phyloP scores from a whole-genome alignment of 768 basidiomycete species.

The Naganishia randhawae region DNA sequence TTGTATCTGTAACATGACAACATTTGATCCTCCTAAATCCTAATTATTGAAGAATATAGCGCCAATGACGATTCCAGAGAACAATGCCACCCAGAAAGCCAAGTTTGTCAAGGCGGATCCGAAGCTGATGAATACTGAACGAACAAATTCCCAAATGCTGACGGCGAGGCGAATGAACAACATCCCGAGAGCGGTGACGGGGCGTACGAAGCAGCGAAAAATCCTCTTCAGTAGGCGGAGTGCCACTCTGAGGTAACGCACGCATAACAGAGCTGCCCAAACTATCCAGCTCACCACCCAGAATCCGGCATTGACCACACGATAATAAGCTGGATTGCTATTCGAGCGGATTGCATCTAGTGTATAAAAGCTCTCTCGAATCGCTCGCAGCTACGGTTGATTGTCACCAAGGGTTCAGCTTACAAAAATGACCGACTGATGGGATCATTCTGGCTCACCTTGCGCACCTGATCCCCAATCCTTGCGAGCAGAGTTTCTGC shows the following conservation, averaged over 20 bases:
- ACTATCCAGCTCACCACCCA: neutral
- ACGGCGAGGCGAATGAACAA: neutral
- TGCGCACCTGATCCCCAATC: constrained; percentile 17
- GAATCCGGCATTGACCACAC: constrained; percentile 11
- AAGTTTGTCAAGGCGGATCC: neutral
- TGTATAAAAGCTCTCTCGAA: constrained; percentile 13
- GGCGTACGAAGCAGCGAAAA: neutral
- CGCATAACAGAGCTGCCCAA: neutral
- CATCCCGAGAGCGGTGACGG: neutral
- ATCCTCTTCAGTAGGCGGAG: neutral
- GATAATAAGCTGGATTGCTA: constrained; percentile 13
- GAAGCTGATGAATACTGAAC: neutral
- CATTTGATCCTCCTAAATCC: neutral
- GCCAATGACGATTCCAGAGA: constrained; percentile 2
- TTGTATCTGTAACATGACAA: neutral
- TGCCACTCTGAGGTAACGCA: neutral
- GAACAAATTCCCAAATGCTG: neutral
- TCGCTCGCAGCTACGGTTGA: neutral
- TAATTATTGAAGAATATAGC: constrained; percentile 2
- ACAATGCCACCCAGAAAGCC: constrained; percentile 11
- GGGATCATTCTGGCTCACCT: neutral
- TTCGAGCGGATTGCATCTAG: constrained; percentile 14
- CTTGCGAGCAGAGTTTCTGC: constrained; percentile 12
- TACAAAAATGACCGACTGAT: neutral
- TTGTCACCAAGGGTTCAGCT: too few relatives aligned